Base-by-base conservation (phyloP, 2,329 filamentous ascomycete genomes). In the Neocatenulostroma microsporum region DNA sequence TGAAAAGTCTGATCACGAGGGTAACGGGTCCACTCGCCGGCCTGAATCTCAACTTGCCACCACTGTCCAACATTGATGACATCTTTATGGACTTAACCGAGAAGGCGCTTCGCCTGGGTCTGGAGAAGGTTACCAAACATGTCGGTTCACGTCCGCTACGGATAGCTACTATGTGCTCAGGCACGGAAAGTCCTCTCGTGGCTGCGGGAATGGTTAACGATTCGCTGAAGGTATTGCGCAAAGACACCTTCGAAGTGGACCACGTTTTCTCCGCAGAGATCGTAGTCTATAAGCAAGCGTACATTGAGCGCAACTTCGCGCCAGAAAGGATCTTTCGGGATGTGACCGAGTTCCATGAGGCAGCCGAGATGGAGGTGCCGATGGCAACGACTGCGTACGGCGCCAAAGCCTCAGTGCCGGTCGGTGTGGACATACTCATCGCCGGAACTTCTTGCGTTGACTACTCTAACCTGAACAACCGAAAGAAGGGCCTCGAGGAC, bases 381-480 rank as follows among this genome's bases (percentile, higher is more conserved):
- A 40, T 35, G 20, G 57, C 55, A 0, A 76, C 71, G 13, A 87
- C 81, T 2, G 80, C 78, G 1, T 80, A 80, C 51, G 83, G 83
- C 3, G 70, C 72, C 6, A 60, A 69, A 33, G 66, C 66, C 4
- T 36, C 57, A 1, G 73, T 86, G 1, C 81, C 81, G 0, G 57
- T 56, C 0, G 52, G 70, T 9, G 58, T 78, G 2, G 79, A 88
- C 44, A 53, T 89, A 0, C 61, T 89, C 2, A 63, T 88, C 29
- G 80, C 80, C 5, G 83, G 84, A 0, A 84, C 80, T 27, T 79
- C 81, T 0, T 89, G 84, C 47, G 80, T 84, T 2, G 83, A 88
- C 49, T 84, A 82, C 45, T 88, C 83, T 0, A 52, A 46, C 0
- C 56, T 87, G 20, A 89, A 87, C 54, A 72, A 63, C 33, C 56